Evolutionary conservation across 257 asterid species (phyloP), one percentile per base, ranked within the genome.

Genomic region (Coffea eugenioides): DNA sequence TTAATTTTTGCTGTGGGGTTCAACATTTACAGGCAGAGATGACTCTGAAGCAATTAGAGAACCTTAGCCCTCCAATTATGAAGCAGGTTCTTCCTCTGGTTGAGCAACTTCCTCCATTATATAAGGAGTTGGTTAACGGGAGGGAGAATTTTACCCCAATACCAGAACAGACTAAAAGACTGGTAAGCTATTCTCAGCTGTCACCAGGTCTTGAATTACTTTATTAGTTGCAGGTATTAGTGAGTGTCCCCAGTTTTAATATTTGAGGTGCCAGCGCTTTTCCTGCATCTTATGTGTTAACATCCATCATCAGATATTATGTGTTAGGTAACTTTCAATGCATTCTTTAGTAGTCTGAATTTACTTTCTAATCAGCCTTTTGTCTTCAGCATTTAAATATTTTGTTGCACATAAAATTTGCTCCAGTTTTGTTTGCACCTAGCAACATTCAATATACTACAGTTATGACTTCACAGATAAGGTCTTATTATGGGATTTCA

Each of bases 81-180:
- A 95, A 93, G 89, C 98, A 95, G 88, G 90, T 90, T 62, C 91
- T 93, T 87, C 98, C 98, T 54, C 90, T 95, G 73, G 95, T 95
- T 81, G 98, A 95, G 90, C 98, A 95, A 85, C 95, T 95, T 78
- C 96, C 98, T 85, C 96, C 98, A 66, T 84, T 95, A 87, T 95
- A 95, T 84, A 89, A 88, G 98, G 98, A 95, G 86, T 88, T 95
- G 81, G 91, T 92, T 66, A 93, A 93, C 48, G 98, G 98, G 71
- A 93, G 97, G 87, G 98, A 93, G 84, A 85, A 90, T 15, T 95
- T 95, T 73, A 82, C 87, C 77, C 98, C 98, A 0, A 93, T 85
- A 82, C 98, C 98, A 52, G 98, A 93, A 88, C 97, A 95, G 85
- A 91, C 97, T 75, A 92, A 81, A 82, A 84, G 97, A 86, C 86